Evolutionary conservation across 2,329 filamentous ascomycete species (phyloP), one percentile per base, ranked within the genome.

Genomic region (Cladosporium colombiae): DNA sequence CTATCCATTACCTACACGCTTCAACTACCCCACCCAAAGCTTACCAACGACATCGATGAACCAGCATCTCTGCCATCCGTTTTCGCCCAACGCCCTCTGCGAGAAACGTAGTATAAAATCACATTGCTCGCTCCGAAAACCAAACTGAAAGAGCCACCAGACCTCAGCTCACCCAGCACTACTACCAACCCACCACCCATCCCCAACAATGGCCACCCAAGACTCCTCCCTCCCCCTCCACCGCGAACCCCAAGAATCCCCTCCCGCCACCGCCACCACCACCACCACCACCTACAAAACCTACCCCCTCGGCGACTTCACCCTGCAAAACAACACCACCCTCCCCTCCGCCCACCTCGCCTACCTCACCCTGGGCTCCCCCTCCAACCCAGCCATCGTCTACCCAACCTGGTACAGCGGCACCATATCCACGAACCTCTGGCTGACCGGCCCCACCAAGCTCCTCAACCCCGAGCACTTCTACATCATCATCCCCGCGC

Each of bases 401-500:
- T 93, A 93, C 73, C 91, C 91, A 2, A 88, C 88, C 2, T 93
- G 91, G 91, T 93, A 88, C 75, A 88, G 86, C 21, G 88, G 88
- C 66, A 70, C 83, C 2, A 91, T 93, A 68, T 80, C 83, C 2
- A 88, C 91, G 72, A 93, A 93, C 67, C 83, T 90, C 74, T 93
- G 91, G 91, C 84, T 93, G 13, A 83, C 91, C 50, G 89, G 89
- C 14, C 76, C 84, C 6, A 83, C 86, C 70, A 91, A 87, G 74
- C 84, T 88, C 0, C 81, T 93, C 52, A 84, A 84, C 67, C 89
- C 90, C 0, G 79, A 81, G 16, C 83, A 86, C 56, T 90, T 88
- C 78, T 90, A 86, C 77, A 90, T 91, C 66, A 84, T 91, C 71
- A 85, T 91, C 68, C 82, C 86, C 0, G 89, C 88, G 0, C 80